A percentile compares a stretch with the other conserved stretches of the same genome.
phyloP scores from a whole-genome alignment of 2,329 filamentous ascomycete species.

The Cercospora berteroae region DNA sequence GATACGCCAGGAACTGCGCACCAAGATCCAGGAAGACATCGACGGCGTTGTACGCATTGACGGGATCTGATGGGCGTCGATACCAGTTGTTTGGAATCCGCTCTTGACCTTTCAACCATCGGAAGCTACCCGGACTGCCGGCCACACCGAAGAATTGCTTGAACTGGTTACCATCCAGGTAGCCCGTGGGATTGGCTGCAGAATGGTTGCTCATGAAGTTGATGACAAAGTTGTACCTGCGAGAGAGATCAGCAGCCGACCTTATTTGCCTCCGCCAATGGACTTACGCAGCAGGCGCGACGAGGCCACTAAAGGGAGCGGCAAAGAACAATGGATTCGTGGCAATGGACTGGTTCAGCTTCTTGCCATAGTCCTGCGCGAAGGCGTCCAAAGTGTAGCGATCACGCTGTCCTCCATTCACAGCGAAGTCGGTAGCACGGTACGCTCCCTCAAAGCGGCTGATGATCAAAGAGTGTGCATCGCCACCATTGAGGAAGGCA shows the following conservation, averaged over 20 bases:
- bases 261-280: background rate
- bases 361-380: slow-evolving; percentile 16
- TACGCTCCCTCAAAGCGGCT: slow-evolving; percentile 25
- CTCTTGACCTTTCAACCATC: slow-evolving; percentile 25
- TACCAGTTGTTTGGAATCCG: slow-evolving; percentile 26
- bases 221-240: slow-evolving; percentile 31
- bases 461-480: slow-evolving; percentile 21
- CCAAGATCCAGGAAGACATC: slow-evolving; percentile 21
- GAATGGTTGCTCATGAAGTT: slow-evolving; percentile 32
- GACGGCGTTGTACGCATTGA: slow-evolving; percentile 17
- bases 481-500: slow-evolving; percentile 28
- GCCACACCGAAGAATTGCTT: slow-evolving; percentile 28
- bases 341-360: slow-evolving; percentile 29
- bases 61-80: slow-evolving; percentile 21
- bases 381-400: slow-evolving; percentile 28
- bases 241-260: background rate
- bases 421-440: background rate
- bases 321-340: slow-evolving; percentile 38
- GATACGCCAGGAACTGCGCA: slow-evolving; percentile 17
- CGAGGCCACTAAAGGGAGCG: slow-evolving; percentile 29
- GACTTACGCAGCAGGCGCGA: slow-evolving; percentile 23
- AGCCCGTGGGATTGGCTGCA: slow-evolving; percentile 25
- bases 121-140: slow-evolving; percentile 19
- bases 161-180: slow-evolving; percentile 27
- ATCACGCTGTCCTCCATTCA: slow-evolving; percentile 1